Evolutionary conservation across 1,284 basidiomycete genomes (phyloP).

Genomic region (Boletus hoseneyae): DNA sequence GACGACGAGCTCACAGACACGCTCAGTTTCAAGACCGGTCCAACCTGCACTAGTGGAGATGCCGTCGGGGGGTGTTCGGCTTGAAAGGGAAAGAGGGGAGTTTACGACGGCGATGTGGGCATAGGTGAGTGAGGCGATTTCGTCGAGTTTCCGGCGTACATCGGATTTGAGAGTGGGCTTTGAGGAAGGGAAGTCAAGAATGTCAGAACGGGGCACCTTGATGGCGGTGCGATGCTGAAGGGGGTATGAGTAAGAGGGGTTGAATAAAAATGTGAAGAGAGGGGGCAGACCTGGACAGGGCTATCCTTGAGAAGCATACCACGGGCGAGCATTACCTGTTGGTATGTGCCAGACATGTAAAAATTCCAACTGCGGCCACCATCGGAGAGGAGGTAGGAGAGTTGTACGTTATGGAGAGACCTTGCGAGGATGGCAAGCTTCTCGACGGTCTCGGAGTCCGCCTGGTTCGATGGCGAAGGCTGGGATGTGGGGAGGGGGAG

Average conservation of each 20-base stretch:
- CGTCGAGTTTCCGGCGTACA: conserved; percentile 85
- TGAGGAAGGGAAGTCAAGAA: conserved; percentile 81
- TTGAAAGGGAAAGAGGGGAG: conserved; percentile 66
- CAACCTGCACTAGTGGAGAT: conserved; percentile 72
- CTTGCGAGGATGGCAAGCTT: conserved; percentile 79
- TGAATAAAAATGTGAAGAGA: conserved; percentile 8
- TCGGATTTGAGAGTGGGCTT: conserved; percentile 85
- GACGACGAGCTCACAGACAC: conserved; percentile 89
- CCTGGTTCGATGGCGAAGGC: conserved; percentile 44
- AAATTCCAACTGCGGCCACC: conserved; percentile 82
- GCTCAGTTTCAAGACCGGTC: conserved; percentile 90
- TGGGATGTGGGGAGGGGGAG: conserved; percentile 36
- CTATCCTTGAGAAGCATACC: conserved; percentile 88
- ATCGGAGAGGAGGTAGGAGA: conserved; percentile 74
- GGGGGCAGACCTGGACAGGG: conserved; percentile 67
- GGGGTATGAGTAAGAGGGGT: conserved; percentile 18
- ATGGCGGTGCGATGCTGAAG: conserved; percentile 76
- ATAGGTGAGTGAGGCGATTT: conserved; percentile 84
- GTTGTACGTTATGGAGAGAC: conserved; percentile 76
- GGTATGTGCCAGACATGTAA: conserved; percentile 86
- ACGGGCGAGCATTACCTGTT: conserved; percentile 89
- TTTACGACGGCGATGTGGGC: conserved; percentile 91
- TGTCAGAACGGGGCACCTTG: conserved; percentile 89
- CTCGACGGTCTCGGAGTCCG: conserved; percentile 73
- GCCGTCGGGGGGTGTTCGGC: conserved; percentile 68